These are phyloP conservation scores for Gaeumannomyces sp. DNA, from an alignment of 2,329 filamentous ascomycete species.

Conservation along the genomic window DNA sequence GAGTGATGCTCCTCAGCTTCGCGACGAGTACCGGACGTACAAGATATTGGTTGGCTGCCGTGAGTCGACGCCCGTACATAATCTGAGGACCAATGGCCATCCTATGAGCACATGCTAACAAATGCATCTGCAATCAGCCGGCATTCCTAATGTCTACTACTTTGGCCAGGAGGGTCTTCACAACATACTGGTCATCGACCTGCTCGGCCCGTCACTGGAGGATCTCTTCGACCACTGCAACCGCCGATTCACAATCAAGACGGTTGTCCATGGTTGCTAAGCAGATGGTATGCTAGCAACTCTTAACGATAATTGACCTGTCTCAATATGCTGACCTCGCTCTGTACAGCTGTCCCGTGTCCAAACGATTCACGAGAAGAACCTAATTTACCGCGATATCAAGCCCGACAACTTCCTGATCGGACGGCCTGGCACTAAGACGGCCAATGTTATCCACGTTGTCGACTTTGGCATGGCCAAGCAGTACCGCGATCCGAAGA, in stretches of 20 bases:
- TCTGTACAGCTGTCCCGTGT: constrained; percentile 70
- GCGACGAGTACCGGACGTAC: constrained; percentile 98
- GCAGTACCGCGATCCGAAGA: constrained; percentile 97
- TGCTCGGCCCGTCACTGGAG: constrained; percentile 89
- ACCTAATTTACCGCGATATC: constrained; percentile 97
- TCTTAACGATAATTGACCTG: no score
- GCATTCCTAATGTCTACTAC: constrained; percentile 99
- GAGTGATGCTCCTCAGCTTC: constrained; percentile 93
- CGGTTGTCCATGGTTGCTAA: constrained; percentile 98
- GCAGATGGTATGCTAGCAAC: constrained; percentile 65
- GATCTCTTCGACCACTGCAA: constrained; percentile 98
- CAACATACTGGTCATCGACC: constrained; percentile 97
- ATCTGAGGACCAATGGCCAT: not conserved
- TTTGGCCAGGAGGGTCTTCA: constrained; percentile 97
- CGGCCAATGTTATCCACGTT: constrained; percentile 96
- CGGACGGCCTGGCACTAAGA: constrained; percentile 82
- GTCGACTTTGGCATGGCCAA: constrained; percentile 99
- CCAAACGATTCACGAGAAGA: constrained; percentile 94
- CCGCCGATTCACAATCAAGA: constrained; percentile 91
- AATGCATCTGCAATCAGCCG: constrained; percentile 50
- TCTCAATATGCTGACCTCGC: not conserved
- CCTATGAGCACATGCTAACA: constrained; percentile 5
- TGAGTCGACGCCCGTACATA: constrained; percentile 50
- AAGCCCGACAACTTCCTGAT: constrained; percentile 99
- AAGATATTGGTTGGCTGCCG: constrained; percentile 99